phyloP scores from a whole-genome alignment of 805 yeast genomes.

The Metschnikowia gruessii region DNA sequence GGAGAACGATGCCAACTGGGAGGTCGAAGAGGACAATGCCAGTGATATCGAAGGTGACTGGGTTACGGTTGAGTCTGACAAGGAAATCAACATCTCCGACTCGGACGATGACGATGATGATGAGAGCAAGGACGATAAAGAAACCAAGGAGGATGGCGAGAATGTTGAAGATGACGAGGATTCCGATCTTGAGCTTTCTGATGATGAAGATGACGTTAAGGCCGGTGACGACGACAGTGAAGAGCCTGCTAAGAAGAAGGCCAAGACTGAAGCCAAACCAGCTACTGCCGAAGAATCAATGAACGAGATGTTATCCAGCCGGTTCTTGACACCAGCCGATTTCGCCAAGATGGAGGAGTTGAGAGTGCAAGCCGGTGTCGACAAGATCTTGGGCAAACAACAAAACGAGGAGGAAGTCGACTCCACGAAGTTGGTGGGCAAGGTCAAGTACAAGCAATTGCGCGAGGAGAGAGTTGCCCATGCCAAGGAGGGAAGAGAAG shows the following conservation, averaged over 20 bases:
- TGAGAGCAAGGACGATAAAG: conserved; percentile 40
- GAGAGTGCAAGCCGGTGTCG: conserved; percentile 79
- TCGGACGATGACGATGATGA: conserved; percentile 40
- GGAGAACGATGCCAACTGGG: conserved; percentile 53
- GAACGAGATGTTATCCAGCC: conserved; percentile 61
- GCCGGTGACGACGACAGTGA: conserved; percentile 29
- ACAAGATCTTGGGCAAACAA: conserved; percentile 64
- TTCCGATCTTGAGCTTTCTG: conserved; percentile 24
- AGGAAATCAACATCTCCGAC: conserved; percentile 59
- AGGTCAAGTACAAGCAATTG: conserved; percentile 73
- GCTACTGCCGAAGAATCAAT: conserved; percentile 31
- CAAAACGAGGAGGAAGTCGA: conserved; percentile 84
- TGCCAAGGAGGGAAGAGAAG: conserved; percentile 90
- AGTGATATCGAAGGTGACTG: conserved; percentile 84
- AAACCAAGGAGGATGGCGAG: conserved; percentile 51
- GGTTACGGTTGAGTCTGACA: conserved; percentile 82
- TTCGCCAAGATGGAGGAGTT: conserved; percentile 93
- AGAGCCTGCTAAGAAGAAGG: conserved; percentile 32
- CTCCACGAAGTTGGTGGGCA: conserved; percentile 72
- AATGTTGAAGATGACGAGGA: conserved; percentile 35
- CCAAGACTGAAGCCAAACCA: conserved; percentile 25
- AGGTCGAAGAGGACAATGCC: conserved; percentile 54
- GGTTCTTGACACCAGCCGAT: conserved; percentile 95
- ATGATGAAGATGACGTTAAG: conserved; percentile 28
- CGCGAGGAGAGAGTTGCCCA: conserved; percentile 89